A percentile compares a stretch with the other conserved stretches of the same genome.
Evolutionary conservation across 192 early-diverging fungal genomes (phyloP).

Genomic region (Chytriomyces sp.): DNA sequence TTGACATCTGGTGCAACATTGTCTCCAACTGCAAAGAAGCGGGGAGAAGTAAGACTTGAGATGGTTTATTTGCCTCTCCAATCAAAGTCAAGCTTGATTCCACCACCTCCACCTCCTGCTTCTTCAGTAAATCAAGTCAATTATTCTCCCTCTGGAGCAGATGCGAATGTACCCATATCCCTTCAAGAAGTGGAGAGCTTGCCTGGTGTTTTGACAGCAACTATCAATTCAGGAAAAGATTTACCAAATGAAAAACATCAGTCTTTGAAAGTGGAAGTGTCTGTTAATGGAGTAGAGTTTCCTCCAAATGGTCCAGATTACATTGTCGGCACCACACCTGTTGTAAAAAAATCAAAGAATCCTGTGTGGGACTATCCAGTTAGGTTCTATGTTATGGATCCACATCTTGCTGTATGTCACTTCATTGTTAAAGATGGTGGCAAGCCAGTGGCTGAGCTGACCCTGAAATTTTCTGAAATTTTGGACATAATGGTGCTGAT

Average conservation of each 20-base stretch:
- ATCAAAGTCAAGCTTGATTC: too few species aligned
- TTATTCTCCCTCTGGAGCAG: too few species aligned
- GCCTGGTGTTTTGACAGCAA: conserved; percentile 43
- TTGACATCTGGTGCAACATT: too few species aligned
- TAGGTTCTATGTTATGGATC: conserved; percentile 74
- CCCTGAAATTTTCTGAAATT: conserved; percentile 39
- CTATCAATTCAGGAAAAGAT: conserved; percentile 50
- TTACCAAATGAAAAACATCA: conserved; percentile 35
- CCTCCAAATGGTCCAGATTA: not conserved
- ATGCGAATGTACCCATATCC: too few species aligned
- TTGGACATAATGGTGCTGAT: conserved; percentile 40
- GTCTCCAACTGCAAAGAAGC: too few species aligned
- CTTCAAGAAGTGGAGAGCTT: not conserved
- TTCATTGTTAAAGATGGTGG: conserved; percentile 64
- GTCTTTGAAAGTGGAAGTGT: conserved; percentile 55
- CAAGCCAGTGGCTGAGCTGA: conserved; percentile 45
- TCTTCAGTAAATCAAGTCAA: too few species aligned
- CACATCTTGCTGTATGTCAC: conserved; percentile 57
- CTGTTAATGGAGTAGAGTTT: conserved; percentile 9
- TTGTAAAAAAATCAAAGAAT: conserved; percentile 71
- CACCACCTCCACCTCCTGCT: too few species aligned
- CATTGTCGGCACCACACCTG: conserved; percentile 56
- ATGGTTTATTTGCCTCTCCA: too few species aligned
- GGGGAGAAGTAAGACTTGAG: too few species aligned
- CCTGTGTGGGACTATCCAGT: conserved; percentile 75